Evolutionary conservation across 352 stramenopile genomes (phyloP), one percentile per base, ranked within the genome.

Genomic region (Elongisporangium anandrum): DNA sequence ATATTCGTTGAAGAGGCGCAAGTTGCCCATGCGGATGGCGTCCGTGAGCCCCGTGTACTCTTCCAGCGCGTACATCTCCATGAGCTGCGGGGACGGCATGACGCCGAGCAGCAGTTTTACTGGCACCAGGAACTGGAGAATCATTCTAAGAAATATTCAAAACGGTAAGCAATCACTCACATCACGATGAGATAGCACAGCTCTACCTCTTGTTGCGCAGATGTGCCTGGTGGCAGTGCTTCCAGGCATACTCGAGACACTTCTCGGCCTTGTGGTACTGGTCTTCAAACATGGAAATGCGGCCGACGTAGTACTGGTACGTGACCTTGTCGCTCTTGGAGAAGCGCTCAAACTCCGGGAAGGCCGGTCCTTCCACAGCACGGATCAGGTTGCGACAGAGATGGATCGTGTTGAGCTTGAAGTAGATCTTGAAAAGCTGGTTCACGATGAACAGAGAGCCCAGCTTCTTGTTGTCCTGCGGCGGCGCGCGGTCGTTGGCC

Each of bases 391-490:
- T 98, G 65, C 95, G 95, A 58, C 95, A 98, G 51, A 98, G 65
- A 63, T 97, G 81, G 58, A 98, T 94, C 66, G 95, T 98, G 63
- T 93, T 92, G 67, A 92, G 75, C 69, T 93, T 91, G 75, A 99
- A 99, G 79, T 99, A 99, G 75, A 98, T 98, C 66, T 96, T 97
- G 73, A 99, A 98, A 47, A 99, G 84, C 73, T 98, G 91, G 65
- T 98, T 98, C 50, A 97, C 94, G 69, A 98, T 95, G 61, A 95
- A 96, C 10, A 95, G 73, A 55, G 82, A 74, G n/a, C 84, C 86
- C 49, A 90, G 72, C 53, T 92, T 91, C 75, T 95, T 95, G 75
- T 90, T 94, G 67, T 92, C 68, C 60, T 91, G 81, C 4, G 72
- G 57, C 15, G 82, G 72, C 41, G 81, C 86, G 65, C 86, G 84